Evolutionary conservation across 2,329 filamentous ascomycete genomes (phyloP), one percentile per base, ranked within the genome.

Genomic region (Cladophialophora carrionii): DNA sequence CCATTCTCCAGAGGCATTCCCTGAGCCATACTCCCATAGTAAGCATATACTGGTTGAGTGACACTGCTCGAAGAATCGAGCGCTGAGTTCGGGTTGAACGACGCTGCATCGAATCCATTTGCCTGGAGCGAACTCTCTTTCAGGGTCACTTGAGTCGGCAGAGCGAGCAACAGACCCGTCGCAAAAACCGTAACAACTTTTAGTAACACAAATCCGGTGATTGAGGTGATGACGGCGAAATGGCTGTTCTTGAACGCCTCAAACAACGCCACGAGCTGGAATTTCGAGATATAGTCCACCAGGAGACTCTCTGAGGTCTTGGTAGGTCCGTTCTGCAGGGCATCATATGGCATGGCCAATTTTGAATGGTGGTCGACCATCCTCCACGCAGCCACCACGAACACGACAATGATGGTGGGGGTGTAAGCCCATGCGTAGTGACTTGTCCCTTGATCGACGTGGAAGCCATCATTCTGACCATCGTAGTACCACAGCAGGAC

Each of bases 331-430:
- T 68, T 65, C 37, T 72, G 71, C 24, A 77, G 69, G 55, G 74
- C 72, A 32, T 74, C 72, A 73, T 75, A 77, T 1, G 75, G 73
- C 66, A 73, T 73, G 26, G 74, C 64, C 53, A 73, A 69, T 66
- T 76, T 76, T 57, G 70, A 70, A 41, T 71, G 60, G 59, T 75
- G 70, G 57, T 76, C 74, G 34, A 77, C 74, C 66, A 76, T 73
- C 32, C 71, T 70, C 74, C 74, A 76, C 22, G 72, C 59, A 10
- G 72, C 71, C 9, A 71, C 69, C 22, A 74, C 64, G 26, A 76
- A 54, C 17, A 76, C 72, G 51, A 76, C 69, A 41, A 76, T 68
- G 66, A 69, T 60, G 10, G 71, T 72, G 3, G 71, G 71, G 1
- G 66, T 63, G 64, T 72, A 72, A 7, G 67, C 62, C 71, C 71